Base-by-base conservation (phyloP, 169 alveolate species). In the Cryptosporidium xiaoi region DNA sequence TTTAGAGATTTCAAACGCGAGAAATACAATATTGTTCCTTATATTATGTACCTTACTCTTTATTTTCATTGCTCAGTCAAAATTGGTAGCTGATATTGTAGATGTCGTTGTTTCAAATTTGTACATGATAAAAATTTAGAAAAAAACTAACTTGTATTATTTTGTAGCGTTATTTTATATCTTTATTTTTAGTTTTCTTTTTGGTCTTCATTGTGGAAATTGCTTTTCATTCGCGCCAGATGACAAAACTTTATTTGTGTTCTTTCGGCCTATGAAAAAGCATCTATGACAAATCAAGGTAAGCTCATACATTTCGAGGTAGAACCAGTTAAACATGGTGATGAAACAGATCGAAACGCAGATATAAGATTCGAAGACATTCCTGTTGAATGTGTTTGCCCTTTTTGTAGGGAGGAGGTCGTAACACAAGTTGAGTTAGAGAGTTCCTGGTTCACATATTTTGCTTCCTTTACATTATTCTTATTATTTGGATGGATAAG, bases 381-480 rank as follows among this genome's bases (percentile, higher is more conserved):
- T 12, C 91, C 91, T 12, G 91, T 83, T 36, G 82, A 83, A 33
- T 83, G 91, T 20, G 65, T 62, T 40, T 83, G 91, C 66, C 91
- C 91, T 12, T 83, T 83, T 20, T 83, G 91, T 51, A 62, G 51
- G 31, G 91, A 71, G 27, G 91, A 83, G 36, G 64, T 83, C 64
- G 84, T 82, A n/a, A 83, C 91, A 13, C 84, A 69, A 51, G 82
- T 83, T n/a, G 82, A 71, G 18, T 40, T 69, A 8, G 91, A 83
- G 62, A 64, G 67, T 31, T 83, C 91, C 10, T 62, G 83, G 71
- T 71, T 83, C 15, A 69, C 91, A 18, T 83, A 83, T 31, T 34
- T 83, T 55, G 46, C 77, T 46, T 64, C 91, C 7, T n/a, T 83
- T 36, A 34, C 58, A 2, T 65, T 83, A 36, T 60, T 67, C 29